Evolutionary conservation across 345 rosid species (phyloP), one percentile per base, ranked within the genome.

Genomic region (Atalantia buxifolia): DNA sequence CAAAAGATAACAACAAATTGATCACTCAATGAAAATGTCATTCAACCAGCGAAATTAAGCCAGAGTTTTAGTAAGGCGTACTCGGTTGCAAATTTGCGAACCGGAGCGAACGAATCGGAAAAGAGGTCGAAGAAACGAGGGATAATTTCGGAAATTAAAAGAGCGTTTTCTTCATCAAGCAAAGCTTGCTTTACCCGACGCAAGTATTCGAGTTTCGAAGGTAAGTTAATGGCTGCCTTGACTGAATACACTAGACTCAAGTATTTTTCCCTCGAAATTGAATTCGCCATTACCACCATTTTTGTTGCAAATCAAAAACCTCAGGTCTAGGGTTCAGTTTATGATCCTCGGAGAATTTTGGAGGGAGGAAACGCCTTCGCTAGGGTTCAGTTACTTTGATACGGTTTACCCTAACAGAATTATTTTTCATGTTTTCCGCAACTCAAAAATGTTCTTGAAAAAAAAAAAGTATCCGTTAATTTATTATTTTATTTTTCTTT

Each of bases 81-180:
- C 98, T 89, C 89, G 53, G 88, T 79, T 77, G 89, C 92, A 77
- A 90, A 80, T 78, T 90, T 92, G 89, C 98, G 98, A 74, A 89
- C 97, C 66, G 92, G 92, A 73, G 86, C 87, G 81, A 83, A 86
- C 13, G 80, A 85, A 78, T 95, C 96, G 31, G 92, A 79, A 71
- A 84, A 91, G 50, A 93, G 89, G 74, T 95, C 92, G 75, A 91
- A 92, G 64, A 93, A 85, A 72, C 76, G 85, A 87, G 98, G 93
- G 74, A 95, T 91, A 75, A 91, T 79, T 86, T 89, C 92, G 5
- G 90, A 85, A 69, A 90, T 82, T 27, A 82, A 76, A 76, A 59
- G 79, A 36, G 85, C 75, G 45, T 81, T 86, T 33, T 86, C 88
- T 40, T 88, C 88, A 65, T 80, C 80, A 30, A 82, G 81, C 81